Base-by-base conservation (phyloP, 495 filamentous ascomycete genomes). In the Neurospora pannonica region DNA sequence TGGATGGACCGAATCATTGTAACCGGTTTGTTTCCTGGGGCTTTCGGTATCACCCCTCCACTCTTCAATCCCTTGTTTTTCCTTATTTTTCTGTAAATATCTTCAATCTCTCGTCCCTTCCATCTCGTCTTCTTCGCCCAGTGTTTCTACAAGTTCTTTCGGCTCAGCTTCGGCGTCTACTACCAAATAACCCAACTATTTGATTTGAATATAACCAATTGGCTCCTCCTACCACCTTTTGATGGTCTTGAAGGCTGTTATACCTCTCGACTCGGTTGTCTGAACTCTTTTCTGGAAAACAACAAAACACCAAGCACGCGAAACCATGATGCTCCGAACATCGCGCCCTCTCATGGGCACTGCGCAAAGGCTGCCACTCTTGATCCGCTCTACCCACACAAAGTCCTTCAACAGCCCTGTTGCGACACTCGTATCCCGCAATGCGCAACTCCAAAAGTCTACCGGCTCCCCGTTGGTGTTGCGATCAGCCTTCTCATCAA, bases 401-500 rank as follows among this genome's bases (percentile, higher is more conserved):
- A 67, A 67, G 54, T 34, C 54, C 6, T 62, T 62, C 54, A 62
- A 62, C 28, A 31, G 28, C 54, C 54, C 54, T 21, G 31, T 31
- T 67, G 71, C 42, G 31, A 34, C 37, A n/a, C 24, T 36, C 40
- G 21, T 38, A 9, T 54, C 36, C 67, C 38, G 67, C 62, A 42
- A 71, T 19, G 28, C 43, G 37, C 28, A 36, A 71, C 10, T 17
- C n/a, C 31, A 21, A 70, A 38, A 43, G 38, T 2, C 39, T 17
- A 8, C 19, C 38, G 24, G 71, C 36, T 38, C n/a, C 4, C 31
- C 19, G 38, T 40, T 19, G 19, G 37, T 19, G 28, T 54, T 72
- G 54, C 21, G 71, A 38, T 54, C 43, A 5, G 37, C 9, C 9
- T 79, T 75, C 72, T 78, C 80, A 4, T 76, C 80, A 5, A 82